Base-by-base conservation (phyloP, 148 eudicot species). In the Camellia granthamiana region DNA sequence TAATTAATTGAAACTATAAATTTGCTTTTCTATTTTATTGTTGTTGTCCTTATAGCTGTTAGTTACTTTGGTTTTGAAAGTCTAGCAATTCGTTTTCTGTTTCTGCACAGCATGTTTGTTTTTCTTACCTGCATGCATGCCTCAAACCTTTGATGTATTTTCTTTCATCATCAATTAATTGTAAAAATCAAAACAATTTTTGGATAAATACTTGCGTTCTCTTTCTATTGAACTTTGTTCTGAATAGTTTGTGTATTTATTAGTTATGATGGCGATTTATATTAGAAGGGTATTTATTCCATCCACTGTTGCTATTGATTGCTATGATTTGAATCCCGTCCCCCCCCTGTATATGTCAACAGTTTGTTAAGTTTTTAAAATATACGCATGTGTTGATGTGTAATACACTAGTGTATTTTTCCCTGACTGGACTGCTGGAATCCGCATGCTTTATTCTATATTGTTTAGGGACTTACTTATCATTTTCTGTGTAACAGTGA, bases 401-500 rank as follows among this genome's bases (percentile, higher is more conserved):
- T 52, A 49, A 7, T 49, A 11, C 69, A 46, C 56, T 63, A 19
- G 41, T 41, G 19, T 15, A 30, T 19, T 49, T 38, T 54, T 41
- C 14, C 12, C 42, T 41, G n/a, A 8, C 11, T 42, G n/a, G 16
- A 41, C 41, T 55, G 19, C 65, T 38, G 41, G 62, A 77, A 67
- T 78, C 74, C 3, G 11, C 44, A 55, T 55, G 10, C 41, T 79
- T 59, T 44, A 60, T 13, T 52, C 43, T 43, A 44, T 19, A 16
- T 63, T 80, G 67, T 42, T 56, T 55, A 49, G 38, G 2, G 51
- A 73, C 78, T 78, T 65, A 60, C 18, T 44, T 23, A 49, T 7
- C 18, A 9, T 73, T 77, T 82, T 70, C 18, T 89, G 42, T 72
- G 23, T 81, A 75, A 83, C 94, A 96, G 99, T 86, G 99, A 96